Base-by-base conservation (phyloP, 2,329 filamentous ascomycete genomes). In the Chrysoporthe deuterocubensis region DNA sequence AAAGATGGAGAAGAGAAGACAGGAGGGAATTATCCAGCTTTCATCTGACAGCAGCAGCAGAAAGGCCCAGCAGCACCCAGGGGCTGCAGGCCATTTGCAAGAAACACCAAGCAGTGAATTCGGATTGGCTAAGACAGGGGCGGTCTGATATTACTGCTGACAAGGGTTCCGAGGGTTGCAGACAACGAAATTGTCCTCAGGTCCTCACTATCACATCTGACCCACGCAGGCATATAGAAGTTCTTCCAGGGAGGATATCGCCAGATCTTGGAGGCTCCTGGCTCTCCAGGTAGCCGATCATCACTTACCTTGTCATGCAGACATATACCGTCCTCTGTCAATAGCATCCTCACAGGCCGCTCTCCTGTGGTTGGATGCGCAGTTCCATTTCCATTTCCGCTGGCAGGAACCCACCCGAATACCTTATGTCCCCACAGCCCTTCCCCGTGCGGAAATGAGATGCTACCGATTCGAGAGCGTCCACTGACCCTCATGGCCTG, bases 61-160 rank as follows among this genome's bases (percentile, higher is more conserved):
- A 14, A 32, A n/a, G 32, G 13, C 13, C 58, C 42, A 61, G 13
- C 32, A 40, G 21, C 42, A 61, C 59, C 42, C 42, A 40, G 59
- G 59, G 59, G 59, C 59, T 61, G 42, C 43, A 61, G 32, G 43
- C 43, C 42, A 61, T 61, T 61, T 34, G 59, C 59, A 37, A 34
- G 57, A 42, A 60, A 61, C 37, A 61, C 14, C 11, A 26, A 43
- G 40, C 40, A 43, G 37, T 13, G 40, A 44, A 26, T 46, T 61
- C n/a, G 59, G 59, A 61, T 61, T 61, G 59, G 59, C 59, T n/a
- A 61, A 46, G 42, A 61, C 59, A 21, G 59, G 59, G 59, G 59
- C 59, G 21, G 59, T 61, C 26, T 61, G 59, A 61, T 61, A 61
- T 61, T 44, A 61, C 43, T 34, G 16, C 43, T 34, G 43, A 46